phyloP scores from a whole-genome alignment of 305 asterid species.

The Solanum hybrid region DNA sequence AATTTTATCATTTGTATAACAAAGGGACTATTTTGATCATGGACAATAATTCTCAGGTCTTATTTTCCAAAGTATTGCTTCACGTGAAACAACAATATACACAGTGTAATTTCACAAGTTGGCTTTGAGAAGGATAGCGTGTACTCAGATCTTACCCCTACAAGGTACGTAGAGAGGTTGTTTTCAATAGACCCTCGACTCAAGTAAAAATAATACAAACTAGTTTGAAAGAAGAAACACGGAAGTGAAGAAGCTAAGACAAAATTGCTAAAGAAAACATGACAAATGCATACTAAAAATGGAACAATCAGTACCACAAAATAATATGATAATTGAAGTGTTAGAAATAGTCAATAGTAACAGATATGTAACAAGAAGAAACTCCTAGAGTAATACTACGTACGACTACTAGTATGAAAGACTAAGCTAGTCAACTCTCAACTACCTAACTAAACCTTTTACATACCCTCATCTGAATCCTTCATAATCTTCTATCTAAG shows the following conservation, averaged over 20 bases:
- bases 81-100: neutral
- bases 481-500: neutral
- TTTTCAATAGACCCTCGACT: neutral
- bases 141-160: neutral
- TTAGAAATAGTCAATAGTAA: neutral
- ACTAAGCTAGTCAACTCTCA: neutral
- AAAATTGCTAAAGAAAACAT: neutral
- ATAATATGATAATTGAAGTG: neutral
- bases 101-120: neutral
- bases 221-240: neutral
- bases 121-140: fast-evolving
- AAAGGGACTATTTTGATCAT: neutral
- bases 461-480: neutral
- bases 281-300: neutral
- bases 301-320: neutral
- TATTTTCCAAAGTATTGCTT: neutral
- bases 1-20: neutral
- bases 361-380: neutral
- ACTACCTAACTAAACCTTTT: neutral
- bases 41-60: neutral
- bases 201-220: neutral
- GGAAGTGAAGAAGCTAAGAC: neutral
- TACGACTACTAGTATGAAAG: no score
- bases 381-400: neutral
- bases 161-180: neutral